phyloP scores from a whole-genome alignment of 2,329 filamentous ascomycete species.

The Cercospora sp. region DNA sequence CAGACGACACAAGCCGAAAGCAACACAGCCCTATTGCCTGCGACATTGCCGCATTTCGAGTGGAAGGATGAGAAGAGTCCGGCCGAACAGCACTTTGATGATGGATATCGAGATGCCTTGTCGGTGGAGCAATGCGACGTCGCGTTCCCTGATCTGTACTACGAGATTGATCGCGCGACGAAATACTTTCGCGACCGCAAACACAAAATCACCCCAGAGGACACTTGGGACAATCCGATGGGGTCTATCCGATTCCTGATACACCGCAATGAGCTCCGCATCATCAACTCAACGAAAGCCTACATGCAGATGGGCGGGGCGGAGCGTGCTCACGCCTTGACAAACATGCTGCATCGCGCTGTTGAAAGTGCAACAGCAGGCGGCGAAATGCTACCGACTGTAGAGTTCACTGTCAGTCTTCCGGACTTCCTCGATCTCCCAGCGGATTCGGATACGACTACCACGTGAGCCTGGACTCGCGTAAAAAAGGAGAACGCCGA shows the following conservation, averaged over 20 bases:
- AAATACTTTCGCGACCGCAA: slow-evolving; percentile 24
- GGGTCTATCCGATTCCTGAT: slow-evolving; percentile 31
- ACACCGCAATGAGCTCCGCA: slow-evolving; percentile 32
- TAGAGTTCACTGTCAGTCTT: slow-evolving; percentile 51
- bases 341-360: slow-evolving; percentile 49
- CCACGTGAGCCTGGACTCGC: slow-evolving; percentile 30
- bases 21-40: background rate
- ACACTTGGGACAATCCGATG: slow-evolving; percentile 19
- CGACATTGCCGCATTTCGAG: background rate
- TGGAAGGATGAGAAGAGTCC: background rate
- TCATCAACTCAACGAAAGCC: slow-evolving; percentile 28
- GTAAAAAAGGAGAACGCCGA: background rate
- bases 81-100: background rate
- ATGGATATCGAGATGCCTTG: slow-evolving; percentile 3
- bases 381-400: slow-evolving; percentile 44
- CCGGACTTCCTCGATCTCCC: slow-evolving; percentile 40
- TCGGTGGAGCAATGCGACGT: slow-evolving; percentile 27
- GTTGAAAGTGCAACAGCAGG: slow-evolving; percentile 41
- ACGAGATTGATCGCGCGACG: slow-evolving; percentile 33
- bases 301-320: slow-evolving; percentile 25
- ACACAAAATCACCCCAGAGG: slow-evolving; percentile 25
- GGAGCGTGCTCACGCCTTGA: slow-evolving; percentile 37
- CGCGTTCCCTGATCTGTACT: slow-evolving; percentile 34
- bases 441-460: slow-evolving; percentile 15
- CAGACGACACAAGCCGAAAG: background rate